Evolutionary conservation across 345 rosid genomes (phyloP), one percentile per base, ranked within the genome.

Genomic region (Citrus glauca): DNA sequence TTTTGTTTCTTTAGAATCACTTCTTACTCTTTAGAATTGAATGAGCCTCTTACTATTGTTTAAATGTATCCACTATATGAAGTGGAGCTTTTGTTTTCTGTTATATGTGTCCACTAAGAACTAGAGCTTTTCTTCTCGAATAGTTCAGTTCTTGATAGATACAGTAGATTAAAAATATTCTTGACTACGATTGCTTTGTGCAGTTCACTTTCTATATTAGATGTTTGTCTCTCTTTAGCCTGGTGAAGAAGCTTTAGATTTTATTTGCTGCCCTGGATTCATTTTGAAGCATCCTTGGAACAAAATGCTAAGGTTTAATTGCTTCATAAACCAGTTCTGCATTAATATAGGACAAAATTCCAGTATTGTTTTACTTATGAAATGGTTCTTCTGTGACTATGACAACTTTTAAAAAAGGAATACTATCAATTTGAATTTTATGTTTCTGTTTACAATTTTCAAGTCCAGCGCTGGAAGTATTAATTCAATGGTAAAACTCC

Each of bases 201-300:
- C 59, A 27, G 35, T 69, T 24, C 57, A 40, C 61, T 1, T 22
- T 73, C 7, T 2, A 6, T 64, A 24, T 76, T 35, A 57, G 73
- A 55, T 78, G 65, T 10, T 59, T 24, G 61, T 32, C 33, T 66
- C 45, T 57, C 17, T 30, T 56, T 82, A 66, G 56, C 48, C 56
- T 70, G 35, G 27, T 48, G 59, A 66, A 71, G 28, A 72, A 75
- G 60, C 72, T 62, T 79, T 77, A 55, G 13, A 42, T 32, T 73
- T 63, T 11, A 32, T 64, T 25, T 77, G 72, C 69, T 57, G 62
- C 27, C 48, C 64, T 74, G 60, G 70, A 30, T 42, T 74, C 28
- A 30, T 25, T 42, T 74, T 72, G 75, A 72, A 72, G 69, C 27
- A 17, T 74, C 25, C 8, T 9, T 74, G 2, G 38, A 30, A 4